Conservation (phyloP, 1,284 basidiomycete species). For the Testicularia cyperi region DNA sequence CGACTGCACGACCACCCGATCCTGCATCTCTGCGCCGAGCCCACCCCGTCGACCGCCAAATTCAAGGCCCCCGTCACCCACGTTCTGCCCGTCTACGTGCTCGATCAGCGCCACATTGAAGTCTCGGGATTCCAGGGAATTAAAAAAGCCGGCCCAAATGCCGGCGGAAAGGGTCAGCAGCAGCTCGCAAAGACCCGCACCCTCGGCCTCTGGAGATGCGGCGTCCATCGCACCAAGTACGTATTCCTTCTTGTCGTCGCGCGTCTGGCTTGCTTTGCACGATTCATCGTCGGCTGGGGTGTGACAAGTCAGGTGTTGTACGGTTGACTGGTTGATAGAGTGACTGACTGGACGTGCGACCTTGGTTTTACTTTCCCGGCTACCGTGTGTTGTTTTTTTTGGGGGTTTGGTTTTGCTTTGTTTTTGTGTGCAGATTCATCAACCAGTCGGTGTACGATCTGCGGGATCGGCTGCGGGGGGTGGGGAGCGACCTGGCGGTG, state of each 20-base stretch:
- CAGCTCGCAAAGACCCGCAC: slow-evolving; percentile 39
- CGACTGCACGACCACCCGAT: slow-evolving; percentile 51
- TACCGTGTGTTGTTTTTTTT: too few species aligned
- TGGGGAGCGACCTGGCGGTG: slow-evolving; percentile 43
- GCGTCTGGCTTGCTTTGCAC: too few species aligned
- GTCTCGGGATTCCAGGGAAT: slow-evolving; percentile 39
- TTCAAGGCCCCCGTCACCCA: slow-evolving; percentile 45
- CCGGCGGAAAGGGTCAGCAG: slow-evolving; percentile 8
- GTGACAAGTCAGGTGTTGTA: too few species aligned
- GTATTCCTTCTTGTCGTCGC: neutral
- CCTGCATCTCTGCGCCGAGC: slow-evolving; percentile 39
- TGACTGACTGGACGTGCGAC: too few species aligned
- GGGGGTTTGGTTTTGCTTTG: too few species aligned
- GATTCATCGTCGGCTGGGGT: too few species aligned
- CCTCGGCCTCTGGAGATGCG: slow-evolving; percentile 41
- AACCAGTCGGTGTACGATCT: slow-evolving; percentile 48
- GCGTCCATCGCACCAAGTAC: slow-evolving; percentile 38
- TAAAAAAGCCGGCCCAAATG: slow-evolving; percentile 16
- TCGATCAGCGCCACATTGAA: slow-evolving; percentile 44
- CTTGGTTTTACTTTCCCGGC: too few species aligned
- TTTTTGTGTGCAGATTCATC: slow-evolving; percentile 20
- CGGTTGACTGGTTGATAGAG: neutral
- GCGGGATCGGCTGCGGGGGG: slow-evolving; percentile 10
- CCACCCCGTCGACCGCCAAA: slow-evolving; percentile 9
- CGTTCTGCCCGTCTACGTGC: slow-evolving; percentile 49